Evolutionary conservation across 1,139 yeast species (phyloP), one percentile per base, ranked within the genome.

Genomic region (Wickerhamomyces sp.): DNA sequence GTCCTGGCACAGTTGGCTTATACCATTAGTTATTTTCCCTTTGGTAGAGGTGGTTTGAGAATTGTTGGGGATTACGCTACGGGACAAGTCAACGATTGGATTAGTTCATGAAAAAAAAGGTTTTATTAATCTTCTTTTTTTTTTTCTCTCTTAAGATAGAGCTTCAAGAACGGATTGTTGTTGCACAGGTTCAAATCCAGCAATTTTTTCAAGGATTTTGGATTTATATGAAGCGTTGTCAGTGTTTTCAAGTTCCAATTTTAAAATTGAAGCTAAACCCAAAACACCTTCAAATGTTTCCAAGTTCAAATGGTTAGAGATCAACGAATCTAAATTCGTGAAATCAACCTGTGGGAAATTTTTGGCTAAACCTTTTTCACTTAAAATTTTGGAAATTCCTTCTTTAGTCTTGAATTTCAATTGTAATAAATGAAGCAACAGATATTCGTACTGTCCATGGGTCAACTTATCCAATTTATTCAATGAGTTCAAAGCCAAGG

Each of bases 21-120:
- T 51, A 68, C 80, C 0, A 71, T 76, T 6, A 75, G 83, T 45
- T 77, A 77, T 51, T 76, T 77, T 57, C 83, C 84, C 4, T 59
- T 72, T 62, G 83, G 83, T 3, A 63, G 67, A 30, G 77, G 70
- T 37, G 76, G 82, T 0, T 57, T 77, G 35, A 65, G 63, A 39
- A 53, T 76, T 36, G 78, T 81, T 0, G 64, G 76, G 4, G 61
- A 61, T 16, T 74, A 75, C 10, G 83, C 83, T 5, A 58, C 77
- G 36, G 59, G 66, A 26, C 82, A 75, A 48, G 81, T 74, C 1
- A 81, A 75, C 41, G 63, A 66, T 30, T 77, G 84, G 84, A 64
- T 76, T 30, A 71, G 63, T 36, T 52, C 64, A 19, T 70, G 49
- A 49, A 11, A n/a, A 4, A 34, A n/a, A n/a, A n/a, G n/a, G n/a